These are phyloP conservation scores for Ustilago bromivora DNA, from an alignment of 1,284 basidiomycete species.

Conservation along the genomic window DNA sequence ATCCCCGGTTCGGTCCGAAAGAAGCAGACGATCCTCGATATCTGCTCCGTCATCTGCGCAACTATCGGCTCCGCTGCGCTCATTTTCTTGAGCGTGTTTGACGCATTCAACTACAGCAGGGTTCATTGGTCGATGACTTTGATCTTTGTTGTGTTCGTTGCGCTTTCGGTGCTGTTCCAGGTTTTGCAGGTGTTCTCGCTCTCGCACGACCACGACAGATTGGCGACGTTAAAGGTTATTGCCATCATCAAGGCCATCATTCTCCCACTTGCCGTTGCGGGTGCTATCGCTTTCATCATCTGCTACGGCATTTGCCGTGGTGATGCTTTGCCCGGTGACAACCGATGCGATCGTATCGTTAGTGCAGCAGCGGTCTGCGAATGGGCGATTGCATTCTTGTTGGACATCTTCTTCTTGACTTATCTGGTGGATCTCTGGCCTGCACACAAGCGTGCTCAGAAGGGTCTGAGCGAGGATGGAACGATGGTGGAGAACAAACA, in stretches of 20 bases:
- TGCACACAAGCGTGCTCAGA: constrained; percentile 43
- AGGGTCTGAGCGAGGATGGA: constrained; percentile 55
- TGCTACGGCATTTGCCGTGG: constrained; percentile 69
- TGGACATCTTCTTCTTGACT: constrained; percentile 70
- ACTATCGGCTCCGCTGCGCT: constrained; percentile 71
- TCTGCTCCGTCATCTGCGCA: constrained; percentile 71
- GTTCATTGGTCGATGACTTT: constrained; percentile 73
- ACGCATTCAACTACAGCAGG: constrained; percentile 70
- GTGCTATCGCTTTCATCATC: constrained; percentile 72
- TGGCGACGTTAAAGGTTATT: constrained; percentile 70
- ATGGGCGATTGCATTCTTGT: constrained; percentile 69
- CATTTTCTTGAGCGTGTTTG: constrained; percentile 70
- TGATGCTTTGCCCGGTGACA: constrained; percentile 40
- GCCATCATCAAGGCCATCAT: constrained; percentile 72
- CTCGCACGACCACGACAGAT: constrained; percentile 70
- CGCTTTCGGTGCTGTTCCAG: constrained; percentile 72
- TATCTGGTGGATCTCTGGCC: constrained; percentile 69
- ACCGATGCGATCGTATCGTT: constrained; percentile 71
- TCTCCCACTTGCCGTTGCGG: constrained; percentile 70
- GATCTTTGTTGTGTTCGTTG: constrained; percentile 72
- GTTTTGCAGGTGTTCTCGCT: constrained; percentile 71
- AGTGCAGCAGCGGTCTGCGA: constrained; percentile 70
- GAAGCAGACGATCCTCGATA: constrained; percentile 70
- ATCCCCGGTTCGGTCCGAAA: constrained; percentile 71
- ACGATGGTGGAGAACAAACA: constrained; percentile 53